These are phyloP conservation scores for Jatropha multifida DNA, from an alignment of 441 rosid species.

Conservation along the genomic window DNA sequence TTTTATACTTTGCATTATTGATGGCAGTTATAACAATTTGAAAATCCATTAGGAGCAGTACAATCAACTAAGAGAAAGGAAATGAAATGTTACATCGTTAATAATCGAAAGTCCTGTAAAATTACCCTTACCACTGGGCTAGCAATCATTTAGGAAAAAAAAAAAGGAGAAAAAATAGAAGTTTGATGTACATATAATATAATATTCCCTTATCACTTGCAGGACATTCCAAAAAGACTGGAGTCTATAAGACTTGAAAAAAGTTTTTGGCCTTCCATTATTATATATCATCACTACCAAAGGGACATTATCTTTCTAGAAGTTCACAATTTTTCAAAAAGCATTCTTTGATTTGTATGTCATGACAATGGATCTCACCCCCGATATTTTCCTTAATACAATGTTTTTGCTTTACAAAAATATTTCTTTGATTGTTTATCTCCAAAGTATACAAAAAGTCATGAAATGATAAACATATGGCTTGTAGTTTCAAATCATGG, in stretches of 20 bases:
- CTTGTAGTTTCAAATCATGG: too few species aligned
- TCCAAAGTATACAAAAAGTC: not conserved
- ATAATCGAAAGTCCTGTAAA: too few species aligned
- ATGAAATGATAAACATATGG: too few species aligned
- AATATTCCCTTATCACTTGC: not conserved
- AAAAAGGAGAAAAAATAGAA: too few species aligned
- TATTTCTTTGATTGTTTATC: not conserved
- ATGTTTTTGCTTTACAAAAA: not conserved
- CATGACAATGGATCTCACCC: not conserved
- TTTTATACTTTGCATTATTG: too few species aligned
- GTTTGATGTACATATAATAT: not conserved
- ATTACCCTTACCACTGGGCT: too few species aligned
- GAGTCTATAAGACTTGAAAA: conserved; percentile 4
- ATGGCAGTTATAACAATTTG: too few species aligned
- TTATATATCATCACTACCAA: not conserved
- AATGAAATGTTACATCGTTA: too few species aligned
- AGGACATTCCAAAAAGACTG: not conserved
- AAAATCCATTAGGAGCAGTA: too few species aligned
- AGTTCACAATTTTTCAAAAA: conserved; percentile 10
- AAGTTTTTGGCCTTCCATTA: not conserved
- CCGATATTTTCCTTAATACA: not conserved
- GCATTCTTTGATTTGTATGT: too few species aligned
- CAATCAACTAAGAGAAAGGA: too few species aligned
- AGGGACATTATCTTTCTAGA: conserved; percentile 12
- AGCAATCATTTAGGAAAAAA: too few species aligned